phyloP scores from a whole-genome alignment of 192 early-diverging fungal genomes.

The Umbelopsis isabellina region DNA sequence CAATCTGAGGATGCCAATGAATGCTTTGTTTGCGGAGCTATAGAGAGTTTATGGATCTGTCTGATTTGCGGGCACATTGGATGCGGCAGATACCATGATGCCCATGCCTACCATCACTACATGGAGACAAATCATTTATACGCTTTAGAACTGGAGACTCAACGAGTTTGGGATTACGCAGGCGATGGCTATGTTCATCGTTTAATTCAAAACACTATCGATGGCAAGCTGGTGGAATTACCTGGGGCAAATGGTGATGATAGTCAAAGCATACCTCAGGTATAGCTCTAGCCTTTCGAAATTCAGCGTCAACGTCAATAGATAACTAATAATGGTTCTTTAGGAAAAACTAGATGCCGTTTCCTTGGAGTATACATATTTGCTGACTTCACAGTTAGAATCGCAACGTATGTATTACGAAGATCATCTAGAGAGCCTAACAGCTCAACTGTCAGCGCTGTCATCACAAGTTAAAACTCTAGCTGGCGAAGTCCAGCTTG shows the following conservation, averaged over 20 bases:
- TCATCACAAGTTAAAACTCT: slow-evolving; percentile 34
- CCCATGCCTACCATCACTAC: slow-evolving; percentile 91
- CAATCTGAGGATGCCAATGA: slow-evolving; percentile 31
- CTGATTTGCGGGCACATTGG: slow-evolving; percentile 95
- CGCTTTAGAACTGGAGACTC: slow-evolving; percentile 91
- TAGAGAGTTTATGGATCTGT: slow-evolving; percentile 93
- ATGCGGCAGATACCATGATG: slow-evolving; percentile 91
- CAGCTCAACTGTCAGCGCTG: slow-evolving; percentile 53
- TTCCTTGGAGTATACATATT: slow-evolving; percentile 78
- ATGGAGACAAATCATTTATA: slow-evolving; percentile 83
- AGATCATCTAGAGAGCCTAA: slow-evolving; percentile 57
- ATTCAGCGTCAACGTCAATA: background rate
- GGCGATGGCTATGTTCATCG: slow-evolving; percentile 97
- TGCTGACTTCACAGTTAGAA: slow-evolving; percentile 85
- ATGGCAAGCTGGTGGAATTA: slow-evolving; percentile 93
- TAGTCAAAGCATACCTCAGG: slow-evolving; percentile 5
- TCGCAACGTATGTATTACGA: slow-evolving; percentile 90
- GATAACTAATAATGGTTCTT: background rate
- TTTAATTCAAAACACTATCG: slow-evolving; percentile 86
- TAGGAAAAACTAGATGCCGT: slow-evolving; percentile 78
- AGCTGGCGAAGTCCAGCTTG: background rate
- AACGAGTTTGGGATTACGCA: slow-evolving; percentile 98
- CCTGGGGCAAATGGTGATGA: slow-evolving; percentile 43
- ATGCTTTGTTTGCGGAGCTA: slow-evolving; percentile 79
- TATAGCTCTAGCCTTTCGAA: background rate